phyloP scores from a whole-genome alignment of 148 eudicot genomes.

The Rheum nobile region DNA sequence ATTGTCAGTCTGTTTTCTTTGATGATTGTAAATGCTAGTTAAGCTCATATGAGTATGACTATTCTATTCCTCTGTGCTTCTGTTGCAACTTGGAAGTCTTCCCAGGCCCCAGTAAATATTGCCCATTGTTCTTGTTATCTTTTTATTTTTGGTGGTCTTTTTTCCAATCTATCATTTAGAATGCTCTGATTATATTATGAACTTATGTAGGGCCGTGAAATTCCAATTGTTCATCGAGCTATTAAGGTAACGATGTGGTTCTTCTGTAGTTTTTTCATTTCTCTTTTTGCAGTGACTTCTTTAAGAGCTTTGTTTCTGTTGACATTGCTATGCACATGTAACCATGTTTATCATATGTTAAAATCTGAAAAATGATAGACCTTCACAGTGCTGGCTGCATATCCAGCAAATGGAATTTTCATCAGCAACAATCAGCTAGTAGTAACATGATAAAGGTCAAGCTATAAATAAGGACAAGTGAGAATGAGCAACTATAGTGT shows the following conservation, averaged over 20 bases:
- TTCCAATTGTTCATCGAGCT: slow-evolving; percentile 86
- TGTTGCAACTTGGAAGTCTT: background rate
- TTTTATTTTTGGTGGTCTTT: background rate
- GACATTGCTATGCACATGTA: background rate
- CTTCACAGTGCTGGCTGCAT: background rate
- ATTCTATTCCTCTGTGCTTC: background rate
- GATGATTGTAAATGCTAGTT: background rate
- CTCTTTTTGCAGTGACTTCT: background rate
- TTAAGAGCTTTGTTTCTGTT: background rate
- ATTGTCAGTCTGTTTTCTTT: background rate
- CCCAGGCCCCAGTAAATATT: background rate
- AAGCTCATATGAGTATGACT: background rate
- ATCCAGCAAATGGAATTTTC: background rate
- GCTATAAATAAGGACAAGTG: background rate
- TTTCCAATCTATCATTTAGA: background rate
- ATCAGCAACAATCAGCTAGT: background rate
- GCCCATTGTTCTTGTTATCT: background rate
- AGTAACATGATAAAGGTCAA: background rate
- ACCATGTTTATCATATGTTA: background rate
- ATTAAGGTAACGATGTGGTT: slow-evolving; percentile 41
- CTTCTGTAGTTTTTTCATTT: background rate
- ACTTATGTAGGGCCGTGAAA: slow-evolving; percentile 53
- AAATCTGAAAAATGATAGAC: background rate
- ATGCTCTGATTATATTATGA: background rate
- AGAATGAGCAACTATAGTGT: background rate